Evolutionary conservation across 495 filamentous ascomycete genomes (phyloP), one percentile per base, ranked within the genome.

Genomic region (Aspergillus funiculosus): DNA sequence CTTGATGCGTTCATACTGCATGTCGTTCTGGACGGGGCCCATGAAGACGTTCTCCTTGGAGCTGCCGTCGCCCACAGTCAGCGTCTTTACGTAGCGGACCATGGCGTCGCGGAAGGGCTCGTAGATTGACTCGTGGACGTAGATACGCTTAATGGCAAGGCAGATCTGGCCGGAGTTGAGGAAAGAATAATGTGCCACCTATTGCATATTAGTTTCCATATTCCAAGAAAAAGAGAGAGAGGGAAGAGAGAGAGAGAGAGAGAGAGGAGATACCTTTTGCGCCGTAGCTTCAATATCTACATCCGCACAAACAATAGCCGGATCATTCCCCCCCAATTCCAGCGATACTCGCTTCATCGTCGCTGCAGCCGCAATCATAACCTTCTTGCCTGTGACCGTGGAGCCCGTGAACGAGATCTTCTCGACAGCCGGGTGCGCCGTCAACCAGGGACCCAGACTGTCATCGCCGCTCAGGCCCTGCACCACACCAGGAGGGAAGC

Each of bases 401-500:
- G 49, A 48, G 1, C 64, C 62, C 7, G 62, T 60, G 38, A 66
- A 58, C 2, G 54, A 48, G 46, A 95, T 71, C 71, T 94, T 95
- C 66, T 91, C 85, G 37, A 94, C 75, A 28, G 72, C 77, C 13
- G 78, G 62, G 55, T 95, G 89, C 44, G 76, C 73, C 8, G 87
- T 85, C 8, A 95, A 74, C 6, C 86, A 82, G 4, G 81, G 78
- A 15, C 90, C 90, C 1, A 86, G 89, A 10, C 84, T 76, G 43
- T 86, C 85, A 7, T 86, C 78, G 46, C 90, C 90, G 50, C 91
- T 84, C 14, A 96, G 76, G 21, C 94, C 76, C 62, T 94, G 94
- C 39, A 96, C 70, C 4, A 94, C 89, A 26, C 90, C 90, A 5
- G 82, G 71, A 27, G 90, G 90, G 60, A 95, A 91, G 14, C 89